These are phyloP conservation scores for Novymonas esmeraldas DNA, from an alignment of 208 protist species.

Conservation along the genomic window DNA sequence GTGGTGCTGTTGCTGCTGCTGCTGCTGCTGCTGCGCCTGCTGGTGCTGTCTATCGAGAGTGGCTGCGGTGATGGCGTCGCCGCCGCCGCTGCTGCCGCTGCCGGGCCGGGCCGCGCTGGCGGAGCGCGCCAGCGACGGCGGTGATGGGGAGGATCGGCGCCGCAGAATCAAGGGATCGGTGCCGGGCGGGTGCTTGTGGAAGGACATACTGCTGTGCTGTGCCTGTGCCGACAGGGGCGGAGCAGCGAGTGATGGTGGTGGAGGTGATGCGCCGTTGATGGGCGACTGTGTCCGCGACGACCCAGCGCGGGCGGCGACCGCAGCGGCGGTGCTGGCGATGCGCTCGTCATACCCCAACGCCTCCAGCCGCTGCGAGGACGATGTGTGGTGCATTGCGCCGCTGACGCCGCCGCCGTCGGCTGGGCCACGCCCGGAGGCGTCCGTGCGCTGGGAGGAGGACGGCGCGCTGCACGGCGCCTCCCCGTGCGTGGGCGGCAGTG, in stretches of 20 bases:
- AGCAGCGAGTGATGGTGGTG: no score
- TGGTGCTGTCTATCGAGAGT: no score
- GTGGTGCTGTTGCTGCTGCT: background rate
- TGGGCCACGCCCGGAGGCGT: constrained; percentile 1
- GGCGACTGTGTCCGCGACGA: background rate
- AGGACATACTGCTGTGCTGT: background rate
- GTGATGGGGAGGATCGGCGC: background rate
- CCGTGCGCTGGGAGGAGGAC: background rate
- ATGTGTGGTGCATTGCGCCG: background rate
- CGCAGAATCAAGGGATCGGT: constrained; percentile 10
- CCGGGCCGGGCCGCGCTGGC: no score
- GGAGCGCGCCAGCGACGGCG: background rate
- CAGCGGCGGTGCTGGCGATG: background rate
- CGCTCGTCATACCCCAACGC: background rate
- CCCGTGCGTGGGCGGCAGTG: constrained; percentile 36
- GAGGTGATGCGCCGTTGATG: no score
- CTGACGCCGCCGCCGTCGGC: background rate
- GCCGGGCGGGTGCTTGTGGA: constrained; percentile 15
- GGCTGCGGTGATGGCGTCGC: background rate
- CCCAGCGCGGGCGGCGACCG: background rate
- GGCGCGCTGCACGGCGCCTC: background rate
- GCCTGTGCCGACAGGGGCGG: background rate
- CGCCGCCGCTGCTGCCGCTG: no score
- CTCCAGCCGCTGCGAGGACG: background rate
- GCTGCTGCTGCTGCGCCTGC: background rate